phyloP scores from a whole-genome alignment of 2,329 filamentous ascomycete species.

The Aspergillus cejpii region DNA sequence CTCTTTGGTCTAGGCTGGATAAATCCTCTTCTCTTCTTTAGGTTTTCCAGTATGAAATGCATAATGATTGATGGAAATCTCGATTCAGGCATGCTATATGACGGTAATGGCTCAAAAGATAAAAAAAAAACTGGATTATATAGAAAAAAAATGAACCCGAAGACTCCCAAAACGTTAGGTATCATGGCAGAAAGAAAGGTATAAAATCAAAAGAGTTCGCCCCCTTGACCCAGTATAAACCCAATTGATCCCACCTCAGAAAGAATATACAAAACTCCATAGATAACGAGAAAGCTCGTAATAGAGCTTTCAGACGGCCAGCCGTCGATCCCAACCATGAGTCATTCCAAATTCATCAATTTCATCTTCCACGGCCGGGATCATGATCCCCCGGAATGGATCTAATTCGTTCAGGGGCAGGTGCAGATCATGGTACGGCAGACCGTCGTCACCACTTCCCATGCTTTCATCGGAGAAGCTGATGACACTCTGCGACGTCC shows the following conservation, averaged over 20 bases:
- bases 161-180: slow-evolving; percentile 8
- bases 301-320: slow-evolving; percentile 23
- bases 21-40: no score
- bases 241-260: neutral
- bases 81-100: no score
- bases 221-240: neutral
- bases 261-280: neutral
- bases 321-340: slow-evolving; percentile 31
- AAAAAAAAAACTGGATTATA: no score
- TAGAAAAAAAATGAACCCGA: no score
- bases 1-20: no score
- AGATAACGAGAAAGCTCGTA: neutral
- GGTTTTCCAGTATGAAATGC: no score
- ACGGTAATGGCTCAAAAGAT: neutral
- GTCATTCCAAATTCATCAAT: slow-evolving; percentile 29
- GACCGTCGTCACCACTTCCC: slow-evolving; percentile 47
- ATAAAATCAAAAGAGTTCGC: neutral
- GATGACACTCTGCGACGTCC: slow-evolving; percentile 48
- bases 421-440: slow-evolving; percentile 20
- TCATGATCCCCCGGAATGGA: slow-evolving; percentile 34
- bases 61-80: no score
- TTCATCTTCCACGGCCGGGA: slow-evolving; percentile 32
- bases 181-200: slow-evolving; percentile 3
- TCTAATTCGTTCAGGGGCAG: slow-evolving; percentile 28
- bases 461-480: slow-evolving; percentile 57